Base-by-base conservation (phyloP, 2,329 filamentous ascomycete genomes). In the Exophiala lecanii-corni region DNA sequence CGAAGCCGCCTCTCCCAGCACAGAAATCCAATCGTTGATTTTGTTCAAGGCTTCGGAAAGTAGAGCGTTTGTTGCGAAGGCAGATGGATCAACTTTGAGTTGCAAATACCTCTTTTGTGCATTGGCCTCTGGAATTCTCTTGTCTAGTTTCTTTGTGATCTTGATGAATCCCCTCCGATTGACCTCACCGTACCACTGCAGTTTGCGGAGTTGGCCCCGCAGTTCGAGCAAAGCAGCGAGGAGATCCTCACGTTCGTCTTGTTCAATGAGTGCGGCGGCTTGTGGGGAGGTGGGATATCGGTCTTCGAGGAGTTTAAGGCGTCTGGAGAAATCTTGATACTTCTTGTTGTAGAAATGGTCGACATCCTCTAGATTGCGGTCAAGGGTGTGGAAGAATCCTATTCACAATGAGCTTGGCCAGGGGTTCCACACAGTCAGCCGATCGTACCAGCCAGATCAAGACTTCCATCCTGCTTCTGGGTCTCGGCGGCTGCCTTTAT, bases 131-230 rank as follows among this genome's bases (percentile, higher is more conserved):
- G 84, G 76, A 2, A 96, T 79, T 69, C 94, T 96, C 70, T 98
- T 98, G 68, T 98, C 92, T 34, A 96, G 72, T 68, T 98, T 98
- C 72, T 98, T 98, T 39, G 92, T 95, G 64, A 98, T 98, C 70
- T 98, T 98, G 63, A 94, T 80, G 59, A 98, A 98, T 2, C 92
- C 92, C 52, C 87, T 78, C 39, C 89, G 80, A 64, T 98, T 98
- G 59, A 97, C 91, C 67, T 97, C 91, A 37, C 89, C 91, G 62
- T 97, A 98, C 89, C 89, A 97, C 64, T 94, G 86, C 39, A 98
- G 72, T 59, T 97, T 97, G 47, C 92, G 79, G 54, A 97, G 69
- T 61, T 94, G 86, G 39, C 82, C 84, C 44, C 92, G 80, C 47
- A 97, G 74, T 66, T 98, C 92, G 21, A 97, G 76, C 38, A 98